Evolutionary conservation across 2,329 filamentous ascomycete genomes (phyloP), one percentile per base, ranked within the genome.

Genomic region (Clonostachys chloroleuca): DNA sequence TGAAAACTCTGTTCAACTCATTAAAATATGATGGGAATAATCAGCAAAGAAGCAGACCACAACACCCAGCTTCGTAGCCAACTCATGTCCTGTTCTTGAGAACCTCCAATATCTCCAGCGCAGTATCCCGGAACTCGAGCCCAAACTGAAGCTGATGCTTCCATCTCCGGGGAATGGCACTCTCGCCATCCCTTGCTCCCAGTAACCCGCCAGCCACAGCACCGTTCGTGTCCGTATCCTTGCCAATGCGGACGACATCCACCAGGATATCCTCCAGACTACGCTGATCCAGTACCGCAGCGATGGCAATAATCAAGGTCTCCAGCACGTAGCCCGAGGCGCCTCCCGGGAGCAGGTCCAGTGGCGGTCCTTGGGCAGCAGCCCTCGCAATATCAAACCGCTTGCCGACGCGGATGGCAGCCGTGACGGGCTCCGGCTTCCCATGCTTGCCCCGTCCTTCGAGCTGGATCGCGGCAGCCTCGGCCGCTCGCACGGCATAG

Each of bases 161-260:
- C 73, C 73, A 76, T 13, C 56, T 35, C n/a, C 43, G 18, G 1
- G 72, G 72, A n/a, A 76, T 66, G 6, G 59, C 65, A 3, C 62
- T 57, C 4, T 64, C 56, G 4, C 73, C 73, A 43, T 74, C 70
- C 24, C 70, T 57, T 2, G 71, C 73, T 0, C 73, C 73, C 3
- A 76, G 48, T 4, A 75, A 51, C 1, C 72, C 72, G 1, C 73
- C 72, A 0, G 72, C 69, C 40, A 75, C 65, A 1, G 72, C 72
- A 1, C 53, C 71, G 46, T 75, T 75, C 0, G 72, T 74, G 49
- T 76, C 73, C 1, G 70, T 69, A 47, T 76, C 72, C 14, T 53
- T 55, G 2, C 73, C 72, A 34, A 75, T 58, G 5, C 68, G 54
- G 8, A 75, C 68, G 17, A 75, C 65, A 52, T 75, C 70, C 0